A percentile compares a stretch with the other conserved stretches of the same genome.
Conservation (phyloP, 495 filamentous ascomycete species). For the Aspergillus homomorphus region DNA sequence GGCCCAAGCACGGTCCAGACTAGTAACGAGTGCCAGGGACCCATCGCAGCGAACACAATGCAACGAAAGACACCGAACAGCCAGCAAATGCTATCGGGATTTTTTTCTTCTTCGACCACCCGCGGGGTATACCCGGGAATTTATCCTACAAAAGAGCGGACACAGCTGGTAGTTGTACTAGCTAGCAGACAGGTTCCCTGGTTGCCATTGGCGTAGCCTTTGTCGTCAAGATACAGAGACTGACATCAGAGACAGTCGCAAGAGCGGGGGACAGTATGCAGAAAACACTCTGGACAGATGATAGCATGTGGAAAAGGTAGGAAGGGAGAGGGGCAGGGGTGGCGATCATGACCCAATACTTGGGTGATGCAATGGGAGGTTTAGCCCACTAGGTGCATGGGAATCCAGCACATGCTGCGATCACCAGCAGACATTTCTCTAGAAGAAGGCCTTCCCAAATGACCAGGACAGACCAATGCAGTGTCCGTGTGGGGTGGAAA, state of each 20-base stretch:
- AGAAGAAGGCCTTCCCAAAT: background rate
- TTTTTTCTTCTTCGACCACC: background rate
- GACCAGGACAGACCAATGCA: background rate
- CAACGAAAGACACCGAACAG: background rate
- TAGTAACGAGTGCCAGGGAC: slow-evolving; percentile 7
- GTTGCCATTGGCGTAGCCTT: background rate
- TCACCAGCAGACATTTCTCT: slow-evolving; percentile 5
- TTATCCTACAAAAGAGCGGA: slow-evolving; percentile 5
- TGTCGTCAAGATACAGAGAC: background rate
- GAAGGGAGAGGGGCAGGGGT: background rate
- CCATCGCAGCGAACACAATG: slow-evolving; percentile 6
- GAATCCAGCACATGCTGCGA: slow-evolving; percentile 16
- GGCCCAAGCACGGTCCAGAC: slow-evolving; percentile 10
- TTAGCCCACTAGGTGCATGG: slow-evolving; percentile 10
- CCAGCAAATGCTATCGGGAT: background rate
- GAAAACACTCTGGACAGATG: background rate
- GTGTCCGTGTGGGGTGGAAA: background rate
- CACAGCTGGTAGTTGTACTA: background rate
- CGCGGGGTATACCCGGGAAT: background rate
- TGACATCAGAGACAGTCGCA: background rate
- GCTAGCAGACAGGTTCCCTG: background rate
- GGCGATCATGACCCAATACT: background rate
- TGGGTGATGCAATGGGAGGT: background rate
- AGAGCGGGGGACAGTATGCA: background rate
- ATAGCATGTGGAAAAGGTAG: background rate